Evolutionary conservation across 495 filamentous ascomycete species (phyloP).

Genomic region (Lophiotrema nucula): DNA sequence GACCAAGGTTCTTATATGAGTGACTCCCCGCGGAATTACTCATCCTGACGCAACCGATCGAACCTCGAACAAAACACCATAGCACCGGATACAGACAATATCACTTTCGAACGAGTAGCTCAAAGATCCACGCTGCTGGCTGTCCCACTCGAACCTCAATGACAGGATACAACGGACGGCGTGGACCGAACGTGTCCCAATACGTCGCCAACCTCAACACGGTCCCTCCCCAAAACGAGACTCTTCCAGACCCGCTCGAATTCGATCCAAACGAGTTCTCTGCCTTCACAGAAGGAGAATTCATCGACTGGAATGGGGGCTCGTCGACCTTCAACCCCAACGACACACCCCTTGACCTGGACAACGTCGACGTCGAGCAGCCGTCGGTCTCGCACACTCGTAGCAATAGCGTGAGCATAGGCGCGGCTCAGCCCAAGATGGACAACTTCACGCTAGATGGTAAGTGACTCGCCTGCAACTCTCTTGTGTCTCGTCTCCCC

Average conservation of each 20-base stretch:
- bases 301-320: conserved; percentile 76
- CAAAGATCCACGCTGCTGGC: neutral
- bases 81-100: conserved; percentile 3
- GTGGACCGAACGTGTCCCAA: conserved; percentile 78
- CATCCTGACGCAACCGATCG: conserved; percentile 27
- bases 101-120: conserved; percentile 5
- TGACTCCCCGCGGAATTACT: conserved; percentile 11
- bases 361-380: conserved; percentile 22
- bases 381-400: conserved; percentile 17
- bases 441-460: conserved; percentile 41
- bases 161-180: conserved; percentile 68
- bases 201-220: conserved; percentile 86
- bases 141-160: conserved; percentile 46
- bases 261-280: conserved; percentile 79
- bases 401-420: conserved; percentile 3
- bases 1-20: no score
- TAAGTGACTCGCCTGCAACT: conserved; percentile 25
- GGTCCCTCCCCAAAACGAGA: conserved; percentile 61
- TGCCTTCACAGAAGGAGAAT: conserved; percentile 89
- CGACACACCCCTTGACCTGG: conserved; percentile 31
- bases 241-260: conserved; percentile 62
- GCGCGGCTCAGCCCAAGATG: conserved; percentile 20
- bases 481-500: conserved; percentile 1
- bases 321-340: neutral
- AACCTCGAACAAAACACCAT: neutral